phyloP scores from a whole-genome alignment of 352 stramenopile genomes.

The Plasmopara muralis region DNA sequence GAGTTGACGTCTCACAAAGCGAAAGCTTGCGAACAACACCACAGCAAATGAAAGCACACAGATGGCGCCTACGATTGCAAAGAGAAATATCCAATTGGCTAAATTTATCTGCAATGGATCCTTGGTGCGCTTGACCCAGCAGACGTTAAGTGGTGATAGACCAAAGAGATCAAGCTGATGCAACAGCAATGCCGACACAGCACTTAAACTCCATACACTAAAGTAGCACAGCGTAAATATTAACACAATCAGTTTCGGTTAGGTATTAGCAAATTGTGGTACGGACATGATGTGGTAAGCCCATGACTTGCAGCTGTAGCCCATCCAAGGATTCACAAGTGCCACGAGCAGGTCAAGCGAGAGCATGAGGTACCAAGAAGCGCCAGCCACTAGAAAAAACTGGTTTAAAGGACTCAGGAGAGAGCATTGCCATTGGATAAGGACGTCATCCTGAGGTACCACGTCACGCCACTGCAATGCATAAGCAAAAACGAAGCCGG shows the following conservation, averaged over 20 bases:
- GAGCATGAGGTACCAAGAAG: conserved; percentile 81
- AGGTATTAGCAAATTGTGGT: background rate
- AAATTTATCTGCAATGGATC: conserved; percentile 41
- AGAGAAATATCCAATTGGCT: conserved; percentile 63
- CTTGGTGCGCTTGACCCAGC: conserved; percentile 59
- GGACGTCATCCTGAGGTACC: conserved; percentile 2
- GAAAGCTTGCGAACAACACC: conserved; percentile 78
- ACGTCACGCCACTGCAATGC: conserved; percentile 12
- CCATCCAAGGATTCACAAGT: conserved; percentile 85
- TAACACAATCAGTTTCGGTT: background rate
- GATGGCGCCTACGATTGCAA: conserved; percentile 40
- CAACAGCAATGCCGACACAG: conserved; percentile 46
- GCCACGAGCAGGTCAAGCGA: conserved; percentile 76
- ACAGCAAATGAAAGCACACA: conserved; percentile 61
- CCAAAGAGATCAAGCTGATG: conserved; percentile 59
- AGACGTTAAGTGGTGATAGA: conserved; percentile 67
- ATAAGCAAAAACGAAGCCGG: conserved; percentile 57
- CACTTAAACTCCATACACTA: conserved; percentile 70
- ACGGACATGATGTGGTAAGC: conserved; percentile 73
- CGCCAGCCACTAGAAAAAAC: conserved; percentile 69
- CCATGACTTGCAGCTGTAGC: conserved; percentile 81
- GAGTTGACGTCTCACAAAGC: conserved; percentile 74
- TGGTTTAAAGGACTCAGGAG: conserved; percentile 63
- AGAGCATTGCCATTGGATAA: conserved; percentile 33
- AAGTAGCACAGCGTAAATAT: background rate